These are phyloP conservation scores for Aspergillus japonicus DNA, from an alignment of 2,329 filamentous ascomycete species.

Conservation along the genomic window DNA sequence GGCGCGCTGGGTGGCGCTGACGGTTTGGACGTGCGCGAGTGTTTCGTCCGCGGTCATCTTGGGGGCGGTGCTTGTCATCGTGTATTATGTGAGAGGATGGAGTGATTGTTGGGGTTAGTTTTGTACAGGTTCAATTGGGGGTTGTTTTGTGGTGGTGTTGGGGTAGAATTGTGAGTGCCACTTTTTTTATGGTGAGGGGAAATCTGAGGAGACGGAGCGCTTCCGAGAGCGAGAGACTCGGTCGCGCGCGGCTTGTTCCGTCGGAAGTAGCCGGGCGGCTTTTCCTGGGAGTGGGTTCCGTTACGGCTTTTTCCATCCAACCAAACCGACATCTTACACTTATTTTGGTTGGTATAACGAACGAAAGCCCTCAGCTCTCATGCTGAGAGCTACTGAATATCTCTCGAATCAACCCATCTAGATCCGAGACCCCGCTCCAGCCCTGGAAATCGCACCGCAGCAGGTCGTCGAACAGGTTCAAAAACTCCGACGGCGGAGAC, in stretches of 20 bases:
- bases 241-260: neutral
- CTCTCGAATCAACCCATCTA: constrained; percentile 33
- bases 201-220: neutral
- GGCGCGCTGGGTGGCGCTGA: neutral
- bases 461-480: constrained; percentile 23
- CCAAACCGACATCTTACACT: too few relatives aligned
- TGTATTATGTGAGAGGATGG: neutral
- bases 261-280: neutral
- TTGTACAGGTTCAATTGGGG: neutral
- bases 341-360: too few relatives aligned
- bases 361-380: neutral
- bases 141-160: neutral
- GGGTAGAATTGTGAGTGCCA: neutral
- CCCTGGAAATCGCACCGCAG: constrained; percentile 26
- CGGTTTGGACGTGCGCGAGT: neutral
- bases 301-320: too few relatives aligned
- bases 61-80: neutral
- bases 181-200: neutral
- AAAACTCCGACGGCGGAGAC: neutral
- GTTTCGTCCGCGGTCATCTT: neutral
- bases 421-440: constrained; percentile 27
- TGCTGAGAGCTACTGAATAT: constrained; percentile 19
- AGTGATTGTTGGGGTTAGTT: neutral
- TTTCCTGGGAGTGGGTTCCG: too few relatives aligned
- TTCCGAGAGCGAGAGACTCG: neutral